Base-by-base conservation (phyloP, 2,329 filamentous ascomycete genomes). In the Colletotrichum phormii region DNA sequence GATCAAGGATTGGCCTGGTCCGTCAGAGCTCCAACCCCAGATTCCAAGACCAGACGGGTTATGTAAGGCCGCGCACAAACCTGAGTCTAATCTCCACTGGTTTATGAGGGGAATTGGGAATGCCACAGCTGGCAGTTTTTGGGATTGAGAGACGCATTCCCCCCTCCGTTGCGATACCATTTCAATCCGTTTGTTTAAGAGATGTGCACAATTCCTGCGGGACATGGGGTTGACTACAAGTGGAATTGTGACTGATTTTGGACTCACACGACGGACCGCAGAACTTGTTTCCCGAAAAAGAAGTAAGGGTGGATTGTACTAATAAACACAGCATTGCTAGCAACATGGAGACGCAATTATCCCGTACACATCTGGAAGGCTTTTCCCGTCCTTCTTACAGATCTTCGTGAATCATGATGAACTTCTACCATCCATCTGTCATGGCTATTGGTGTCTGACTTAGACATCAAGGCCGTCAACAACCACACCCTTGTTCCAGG, bases 381-480 rank as follows among this genome's bases (percentile, higher is more conserved):
- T 72, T 73, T 73, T 73, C 71, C 67, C 67, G 68, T 71, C 67
- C 71, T 73, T 71, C 67, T 73, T 71, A 71, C 71, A 73, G 71
- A 73, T 73, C 31, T 59, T 72, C 62, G 72, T 73, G 71, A 70
- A 70, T 31, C 66, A 37, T 64, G 54, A 72, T 65, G 70, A 60
- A 70, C 54, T 70, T 70, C 65, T 64, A 72, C 55, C 66, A 70
- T 70, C 70, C 70, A 72, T 72, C 62, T 62, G 63, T 60, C 68
- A 73, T 72, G 74, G 74, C 59, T 73, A 71, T 69, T 42, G 64
- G 62, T 67, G 31, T 67, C 67, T 72, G 49, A 49, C 76, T 79
- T 90, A 96, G 82, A 97, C 93, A 84, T 97, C 94, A 81, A 95
- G 91, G 75, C 93, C 93, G 81, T 96, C 93, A 77, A 96, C 92